A percentile compares a stretch with the other conserved stretches of the same genome.
phyloP scores from a whole-genome alignment of 108 stramenopile genomes.

The Conticribra guillardii region DNA sequence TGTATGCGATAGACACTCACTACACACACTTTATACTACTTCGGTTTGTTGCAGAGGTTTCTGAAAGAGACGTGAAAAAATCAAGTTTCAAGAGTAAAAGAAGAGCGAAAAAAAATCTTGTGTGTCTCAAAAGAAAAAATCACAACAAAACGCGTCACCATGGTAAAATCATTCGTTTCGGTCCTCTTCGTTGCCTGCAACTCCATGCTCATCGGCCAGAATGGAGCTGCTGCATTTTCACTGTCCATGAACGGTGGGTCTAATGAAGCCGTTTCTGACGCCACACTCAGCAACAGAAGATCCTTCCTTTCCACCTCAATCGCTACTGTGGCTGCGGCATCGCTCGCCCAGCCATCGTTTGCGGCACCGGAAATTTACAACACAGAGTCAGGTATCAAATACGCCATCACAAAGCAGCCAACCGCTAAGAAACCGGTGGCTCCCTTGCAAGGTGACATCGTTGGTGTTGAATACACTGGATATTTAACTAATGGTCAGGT shows the following conservation, averaged over 20 bases:
- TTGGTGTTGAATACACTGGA: constrained; percentile 88
- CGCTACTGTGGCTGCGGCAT: constrained; percentile 25
- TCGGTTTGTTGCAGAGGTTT: no score
- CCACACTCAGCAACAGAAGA: constrained; percentile 7
- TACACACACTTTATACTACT: no score
- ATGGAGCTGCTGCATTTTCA: constrained; percentile 14
- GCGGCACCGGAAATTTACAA: constrained; percentile 65
- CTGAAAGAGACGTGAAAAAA: no score
- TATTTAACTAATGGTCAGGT: constrained; percentile 74
- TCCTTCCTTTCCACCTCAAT: constrained; percentile 26
- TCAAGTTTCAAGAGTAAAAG: no score
- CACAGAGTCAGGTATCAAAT: constrained; percentile 70
- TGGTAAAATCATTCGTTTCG: neutral
- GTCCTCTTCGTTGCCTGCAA: neutral
- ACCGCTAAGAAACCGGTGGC: constrained; percentile 42
- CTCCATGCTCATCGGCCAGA: neutral
- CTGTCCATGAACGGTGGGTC: constrained; percentile 5
- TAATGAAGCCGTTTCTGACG: neutral
- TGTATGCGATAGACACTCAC: no score
- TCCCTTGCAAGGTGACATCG: constrained; percentile 76
- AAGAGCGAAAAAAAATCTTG: no score
- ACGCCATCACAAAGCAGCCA: constrained; percentile 64
- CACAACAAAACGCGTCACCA: no score
- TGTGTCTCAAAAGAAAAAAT: no score
- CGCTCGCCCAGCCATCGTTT: constrained; percentile 17